These are phyloP conservation scores for Calocera viscosa DNA, from an alignment of 768 basidiomycete species.

Conservation along the genomic window DNA sequence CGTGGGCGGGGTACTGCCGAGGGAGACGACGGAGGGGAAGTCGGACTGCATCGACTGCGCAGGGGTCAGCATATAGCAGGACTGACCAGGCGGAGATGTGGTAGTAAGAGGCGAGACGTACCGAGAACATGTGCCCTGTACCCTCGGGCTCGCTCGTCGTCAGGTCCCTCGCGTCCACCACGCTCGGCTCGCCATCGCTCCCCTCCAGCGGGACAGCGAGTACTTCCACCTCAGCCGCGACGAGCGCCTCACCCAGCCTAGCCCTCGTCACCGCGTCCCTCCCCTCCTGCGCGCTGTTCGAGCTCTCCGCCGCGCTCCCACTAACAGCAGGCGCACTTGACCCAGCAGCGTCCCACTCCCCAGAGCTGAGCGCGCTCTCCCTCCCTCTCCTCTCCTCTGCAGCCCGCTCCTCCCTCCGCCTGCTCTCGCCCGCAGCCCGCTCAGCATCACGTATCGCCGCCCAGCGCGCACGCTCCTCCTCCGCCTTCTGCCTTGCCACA, in stretches of 20 bases:
- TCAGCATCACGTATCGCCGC: background rate
- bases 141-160: constrained; percentile 4
- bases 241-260: background rate
- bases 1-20: background rate
- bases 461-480: constrained; percentile 41
- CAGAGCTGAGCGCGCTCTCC: background rate
- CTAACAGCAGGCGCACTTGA: background rate
- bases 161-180: background rate
- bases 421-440: background rate
- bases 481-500: constrained; percentile 59
- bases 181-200: background rate
- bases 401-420: background rate
- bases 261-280: background rate
- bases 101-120: background rate
- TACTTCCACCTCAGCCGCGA: background rate
- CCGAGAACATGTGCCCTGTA: constrained; percentile 4
- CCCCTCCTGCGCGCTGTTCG: background rate
- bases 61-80: background rate
- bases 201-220: background rate
- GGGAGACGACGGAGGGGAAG: constrained; percentile 4
- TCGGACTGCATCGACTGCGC: background rate
- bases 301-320: background rate
- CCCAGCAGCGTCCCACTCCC: background rate
- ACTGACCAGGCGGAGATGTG: background rate
- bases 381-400: background rate